Evolutionary conservation across 495 filamentous ascomycete genomes (phyloP), one percentile per base, ranked within the genome.

Genomic region (Cercophora samala): DNA sequence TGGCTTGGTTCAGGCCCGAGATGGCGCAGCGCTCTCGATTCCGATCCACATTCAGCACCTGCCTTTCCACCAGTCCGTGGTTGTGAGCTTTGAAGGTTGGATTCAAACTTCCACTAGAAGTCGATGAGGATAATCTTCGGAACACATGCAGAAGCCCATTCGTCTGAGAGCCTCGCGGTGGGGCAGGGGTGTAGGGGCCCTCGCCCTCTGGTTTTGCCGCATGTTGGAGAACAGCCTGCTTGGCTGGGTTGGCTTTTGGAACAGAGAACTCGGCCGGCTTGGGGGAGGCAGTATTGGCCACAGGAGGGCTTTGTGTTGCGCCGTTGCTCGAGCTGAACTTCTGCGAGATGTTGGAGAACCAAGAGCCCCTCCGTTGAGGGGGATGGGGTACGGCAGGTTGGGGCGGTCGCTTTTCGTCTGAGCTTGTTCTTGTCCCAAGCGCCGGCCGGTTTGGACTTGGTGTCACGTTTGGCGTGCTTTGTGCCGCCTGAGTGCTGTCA

Each of bases 291-390:
- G 74, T 74, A 68, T 68, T 74, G 25, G 82, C 72, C 65, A 76
- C 77, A 29, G 80, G 77, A 62, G 82, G 78, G 61, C 76, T 78
- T 58, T 75, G 62, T 79, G 78, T 46, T 81, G 79, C 29, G 76
- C 83, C 60, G 71, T 83, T 60, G 71, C 73, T 24, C 9, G 86
- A 90, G 13, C 91, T 93, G 79, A 99, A 97, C 73, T 95, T 97
- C 66, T 92, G 96, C 68, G 92, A 96, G 62, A 97, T 83, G 68
- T 86, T 96, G 32, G 91, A 92, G 66, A 99, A 90, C 94, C 94
- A 99, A 22, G 93, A 96, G 53, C 86, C 89, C 65, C 89, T 82
- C 64, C 93, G 82, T 62, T 83, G 79, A 0, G 79, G 74, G 2
- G 82, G 68, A 5, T 68, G 22, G 23, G 66, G 46, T 2, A 32